phyloP scores from a whole-genome alignment of 768 basidiomycete genomes.

The Phylloporus arenicola region DNA sequence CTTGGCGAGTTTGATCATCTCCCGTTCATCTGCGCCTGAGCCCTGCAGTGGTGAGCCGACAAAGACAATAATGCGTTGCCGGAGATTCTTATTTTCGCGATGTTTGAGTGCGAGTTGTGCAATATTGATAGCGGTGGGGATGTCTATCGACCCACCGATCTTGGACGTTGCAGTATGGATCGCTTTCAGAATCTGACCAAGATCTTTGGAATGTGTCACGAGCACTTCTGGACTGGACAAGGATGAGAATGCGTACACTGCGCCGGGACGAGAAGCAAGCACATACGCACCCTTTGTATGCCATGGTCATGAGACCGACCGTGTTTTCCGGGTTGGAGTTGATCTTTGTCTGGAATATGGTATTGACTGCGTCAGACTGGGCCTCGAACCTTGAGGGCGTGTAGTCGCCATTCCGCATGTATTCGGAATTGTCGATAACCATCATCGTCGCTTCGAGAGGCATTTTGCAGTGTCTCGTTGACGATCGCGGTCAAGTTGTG shows the following conservation, averaged over 20 bases:
- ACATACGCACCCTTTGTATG: constrained; percentile 77
- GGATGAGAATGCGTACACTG: constrained; percentile 1
- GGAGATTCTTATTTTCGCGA: constrained; percentile 95
- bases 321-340: constrained; percentile 97
- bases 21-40: constrained; percentile 64
- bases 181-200: constrained; percentile 84
- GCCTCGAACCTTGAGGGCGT: constrained; percentile 82
- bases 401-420: constrained; percentile 95
- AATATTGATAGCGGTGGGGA: constrained; percentile 86
- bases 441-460: constrained; percentile 98
- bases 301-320: constrained; percentile 98
- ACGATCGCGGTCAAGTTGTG: constrained; percentile 8
- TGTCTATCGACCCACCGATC: constrained; percentile 78
- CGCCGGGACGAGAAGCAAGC: not conserved
- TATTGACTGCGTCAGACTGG: constrained; percentile 86
- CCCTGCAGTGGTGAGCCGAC: constrained; percentile 84
- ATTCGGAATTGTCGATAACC: constrained; percentile 96
- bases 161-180: constrained; percentile 65
- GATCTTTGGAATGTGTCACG: constrained; percentile 91
- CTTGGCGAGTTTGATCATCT: constrained; percentile 86
- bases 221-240: constrained; percentile 81
- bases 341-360: constrained; percentile 88
- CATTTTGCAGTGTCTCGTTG: constrained; percentile 48
- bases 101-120: constrained; percentile 97
- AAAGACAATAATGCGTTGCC: constrained; percentile 93